A percentile compares a stretch with the other conserved stretches of the same genome.
phyloP scores from a whole-genome alignment of 2,329 filamentous ascomycete species.

The Epichloe gansuensis region DNA sequence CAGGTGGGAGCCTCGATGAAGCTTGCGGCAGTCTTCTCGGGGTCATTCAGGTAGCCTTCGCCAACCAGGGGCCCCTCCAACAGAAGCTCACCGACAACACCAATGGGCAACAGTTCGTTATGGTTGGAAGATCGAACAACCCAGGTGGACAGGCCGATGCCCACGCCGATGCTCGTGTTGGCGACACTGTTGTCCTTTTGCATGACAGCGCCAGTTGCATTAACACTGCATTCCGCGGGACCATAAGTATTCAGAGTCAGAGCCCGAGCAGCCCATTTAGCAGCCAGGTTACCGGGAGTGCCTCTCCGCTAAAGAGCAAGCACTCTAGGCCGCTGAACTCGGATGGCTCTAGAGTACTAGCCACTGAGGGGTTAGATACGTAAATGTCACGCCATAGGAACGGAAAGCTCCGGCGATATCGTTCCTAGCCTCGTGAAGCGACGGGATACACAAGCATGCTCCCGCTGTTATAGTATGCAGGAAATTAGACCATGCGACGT shows the following conservation, averaged over 20 bases:
- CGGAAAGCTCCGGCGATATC: conserved; percentile 28
- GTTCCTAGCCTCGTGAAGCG: conserved; percentile 24
- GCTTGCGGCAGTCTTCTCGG: conserved; percentile 28
- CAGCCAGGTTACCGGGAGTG: background rate
- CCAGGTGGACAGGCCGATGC: conserved; percentile 4
- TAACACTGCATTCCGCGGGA: conserved; percentile 5
- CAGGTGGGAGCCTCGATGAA: conserved; percentile 30
- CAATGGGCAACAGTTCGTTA: conserved; percentile 16
- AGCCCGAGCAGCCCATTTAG: background rate
- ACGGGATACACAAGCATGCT: conserved; percentile 8
- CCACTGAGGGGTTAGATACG: conserved; percentile 28
- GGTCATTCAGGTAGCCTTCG: conserved; percentile 36
- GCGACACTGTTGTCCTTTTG: too few species aligned
- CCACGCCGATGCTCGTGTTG: conserved; percentile 1
- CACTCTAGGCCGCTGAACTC: background rate
- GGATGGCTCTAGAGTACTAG: conserved; percentile 21
- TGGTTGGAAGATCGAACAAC: background rate
- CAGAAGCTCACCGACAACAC: conserved; percentile 23
- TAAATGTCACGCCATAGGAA: conserved; percentile 28
- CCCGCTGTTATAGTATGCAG: conserved; percentile 4
- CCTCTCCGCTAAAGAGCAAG: conserved; percentile 1
- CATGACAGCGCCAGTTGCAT: background rate
- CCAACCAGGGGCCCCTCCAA: conserved; percentile 33
- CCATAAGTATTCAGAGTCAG: conserved; percentile 3
- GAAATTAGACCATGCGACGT: conserved; percentile 5